A percentile compares a stretch with the other conserved stretches of the same genome.
These are phyloP conservation scores for Amylostereum chailletii DNA, from an alignment of 1,284 basidiomycete genomes.

Conservation along the genomic window DNA sequence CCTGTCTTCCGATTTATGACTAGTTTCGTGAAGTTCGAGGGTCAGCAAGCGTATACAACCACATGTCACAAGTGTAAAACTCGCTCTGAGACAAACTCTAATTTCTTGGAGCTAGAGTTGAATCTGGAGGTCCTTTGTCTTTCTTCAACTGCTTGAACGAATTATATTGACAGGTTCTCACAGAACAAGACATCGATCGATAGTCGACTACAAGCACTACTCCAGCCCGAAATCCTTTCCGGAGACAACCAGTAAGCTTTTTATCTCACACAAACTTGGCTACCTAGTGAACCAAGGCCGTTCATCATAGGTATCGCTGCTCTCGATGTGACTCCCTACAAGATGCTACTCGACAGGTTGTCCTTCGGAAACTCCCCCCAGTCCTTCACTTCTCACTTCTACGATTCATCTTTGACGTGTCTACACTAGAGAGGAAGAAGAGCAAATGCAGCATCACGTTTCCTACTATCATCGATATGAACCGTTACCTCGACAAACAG, in stretches of 20 bases:
- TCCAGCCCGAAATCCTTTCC: slow-evolving; percentile 62
- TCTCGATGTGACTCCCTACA: slow-evolving; percentile 60
- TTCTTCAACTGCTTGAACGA: slow-evolving; percentile 1
- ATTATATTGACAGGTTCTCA: slow-evolving; percentile 3
- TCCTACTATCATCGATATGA: slow-evolving; percentile 70
- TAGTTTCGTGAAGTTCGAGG: slow-evolving; percentile 62
- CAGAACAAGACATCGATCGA: slow-evolving; percentile 69
- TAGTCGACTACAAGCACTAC: slow-evolving; percentile 52
- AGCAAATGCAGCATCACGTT: slow-evolving; percentile 72
- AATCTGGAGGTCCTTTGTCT: slow-evolving; percentile 52
- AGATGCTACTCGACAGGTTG: slow-evolving; percentile 70
- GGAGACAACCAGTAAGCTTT: slow-evolving; percentile 69
- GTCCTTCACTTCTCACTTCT: slow-evolving; percentile 84
- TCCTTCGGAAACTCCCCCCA: slow-evolving; percentile 65
- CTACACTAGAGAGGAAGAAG: slow-evolving; percentile 74
- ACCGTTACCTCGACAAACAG: slow-evolving; percentile 37
- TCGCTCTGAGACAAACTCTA: slow-evolving; percentile 53
- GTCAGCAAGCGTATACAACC: slow-evolving; percentile 72
- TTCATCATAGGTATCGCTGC: slow-evolving; percentile 61
- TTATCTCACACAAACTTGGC: too few species aligned
- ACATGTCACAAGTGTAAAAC: slow-evolving; percentile 63
- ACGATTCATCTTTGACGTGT: slow-evolving; percentile 81
- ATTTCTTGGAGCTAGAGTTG: slow-evolving; percentile 83
- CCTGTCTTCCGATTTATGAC: neutral
- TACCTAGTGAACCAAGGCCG: too few species aligned